Percentiles rank a stretch among this genome's conserved stretches.
Conservation (phyloP, 2,329 filamentous ascomycete species). For the Fusarium sp. region DNA sequence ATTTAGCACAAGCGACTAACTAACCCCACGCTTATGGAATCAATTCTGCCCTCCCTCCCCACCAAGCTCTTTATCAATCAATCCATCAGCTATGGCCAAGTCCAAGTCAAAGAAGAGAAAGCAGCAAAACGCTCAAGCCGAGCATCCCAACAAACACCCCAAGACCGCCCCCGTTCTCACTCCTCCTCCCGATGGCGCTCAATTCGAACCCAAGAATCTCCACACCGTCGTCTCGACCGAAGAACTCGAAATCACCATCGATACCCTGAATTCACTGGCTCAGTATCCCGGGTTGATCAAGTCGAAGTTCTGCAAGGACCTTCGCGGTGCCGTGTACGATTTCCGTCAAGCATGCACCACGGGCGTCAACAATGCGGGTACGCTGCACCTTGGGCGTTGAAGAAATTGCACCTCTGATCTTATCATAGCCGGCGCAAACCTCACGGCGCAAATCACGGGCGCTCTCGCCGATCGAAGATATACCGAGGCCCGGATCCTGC, state of each 20-base stretch:
- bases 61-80: not conserved
- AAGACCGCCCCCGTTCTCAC: slow-evolving; percentile 50
- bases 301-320: slow-evolving; percentile 73
- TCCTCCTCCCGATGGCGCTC: slow-evolving; percentile 49
- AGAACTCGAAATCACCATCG: slow-evolving; percentile 74
- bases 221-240: slow-evolving; percentile 68
- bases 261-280: slow-evolving; percentile 69
- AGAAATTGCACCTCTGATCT: not conserved
- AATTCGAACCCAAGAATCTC: slow-evolving; percentile 60
- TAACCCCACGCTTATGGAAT: not conserved
- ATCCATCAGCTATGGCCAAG: slow-evolving; percentile 51
- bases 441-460: slow-evolving; percentile 73
- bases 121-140: slow-evolving; percentile 48
- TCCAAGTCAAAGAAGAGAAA: slow-evolving; percentile 60
- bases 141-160: slow-evolving; percentile 49
- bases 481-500: slow-evolving; percentile 70
- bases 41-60: not conserved
- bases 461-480: slow-evolving; percentile 74
- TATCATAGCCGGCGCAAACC: slow-evolving; percentile 64
- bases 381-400: slow-evolving; percentile 2
- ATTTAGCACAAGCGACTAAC: not conserved
- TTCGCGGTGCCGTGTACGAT: slow-evolving; percentile 74
- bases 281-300: slow-evolving; percentile 72
- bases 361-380: slow-evolving; percentile 67
- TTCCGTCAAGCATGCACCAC: slow-evolving; percentile 77